Base-by-base conservation (phyloP, 1,284 basidiomycete genomes). In the Ustanciosporium gigantosporum region DNA sequence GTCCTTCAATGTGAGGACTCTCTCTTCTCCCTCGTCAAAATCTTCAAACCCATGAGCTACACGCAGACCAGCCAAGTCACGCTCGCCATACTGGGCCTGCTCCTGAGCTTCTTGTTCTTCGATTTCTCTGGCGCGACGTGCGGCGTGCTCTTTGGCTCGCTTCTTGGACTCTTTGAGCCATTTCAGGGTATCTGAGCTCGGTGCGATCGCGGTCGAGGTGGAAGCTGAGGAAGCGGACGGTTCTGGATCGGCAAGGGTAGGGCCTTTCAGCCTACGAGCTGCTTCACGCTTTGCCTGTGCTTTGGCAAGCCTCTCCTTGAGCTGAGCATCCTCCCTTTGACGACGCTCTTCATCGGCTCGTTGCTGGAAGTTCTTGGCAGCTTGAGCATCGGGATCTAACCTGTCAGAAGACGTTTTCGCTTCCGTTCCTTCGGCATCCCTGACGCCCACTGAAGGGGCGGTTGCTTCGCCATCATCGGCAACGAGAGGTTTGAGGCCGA, bases 1-100 rank as follows among this genome's bases (percentile, higher is more conserved):
- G 77, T 99, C 95, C 83, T 94, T 93, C 72, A 99, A 82, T 1
- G 95, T 99, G 65, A 99, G 86, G 81, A 98, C 90, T 57, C 87
- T 86, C 66, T 91, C 92, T 79, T 95, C 89, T 66, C 95, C 94
- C 78, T 92, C 91, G 56, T 84, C 88, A 14, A 77, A 64, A 17
- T 73, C 74, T 52, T 94, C 89, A 51, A 94, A 86, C 81, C 91
- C 90, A 81, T 99, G 95, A 79, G 85, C 88, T 74, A 99, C 95
- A 83, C 94, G 95, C 56, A 99, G 81, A 34, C 95, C 95, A 48
- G 83, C 85, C 55, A 98, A 84, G 80, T 97, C 94, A 24, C 76
- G 73, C 34, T 77, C 74, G 23, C 65, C 71, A 45, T 79, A 80
- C 44, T 57, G 57, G 89, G 89, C 38, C 86, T 85, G 74, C 92